Base-by-base conservation (phyloP, 2,329 filamentous ascomycete genomes). In the Verticillium nonalfalfae region DNA sequence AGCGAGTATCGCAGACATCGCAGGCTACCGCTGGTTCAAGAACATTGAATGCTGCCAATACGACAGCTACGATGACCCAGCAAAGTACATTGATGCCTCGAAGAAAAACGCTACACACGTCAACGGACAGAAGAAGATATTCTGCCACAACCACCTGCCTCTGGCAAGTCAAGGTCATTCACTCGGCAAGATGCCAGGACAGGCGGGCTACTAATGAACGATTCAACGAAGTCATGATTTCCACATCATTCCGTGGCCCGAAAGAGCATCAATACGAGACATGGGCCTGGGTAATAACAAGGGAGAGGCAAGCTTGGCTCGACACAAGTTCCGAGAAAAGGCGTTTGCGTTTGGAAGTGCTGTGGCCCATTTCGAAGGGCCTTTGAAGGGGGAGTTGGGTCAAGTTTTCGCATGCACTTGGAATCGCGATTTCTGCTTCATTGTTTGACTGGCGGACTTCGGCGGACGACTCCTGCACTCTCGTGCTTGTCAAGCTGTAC, bases 1-100 rank as follows among this genome's bases (percentile, higher is more conserved):
- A 52, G 86, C 89, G 66, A 84, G 81, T 34, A 90, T 95, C 58
- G 75, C 81, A 7, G 85, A 91, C 1, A 86, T 91, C 1, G 76
- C 92, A 60, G 85, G 82, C 64, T 85, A 90, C 68, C 80, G 87
- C n/a, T 92, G 87, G 82, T 78, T 95, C 68, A 89, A 85, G 76
- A 84, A 81, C 59, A 84, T 93, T 50, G 90, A 93, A 68, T 95
- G 91, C 75, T 96, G 91, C 72, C 88, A 91, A 68, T 75, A 86
- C 4, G 90, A 93, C 67, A 83, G 79, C 63, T 89, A 87, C 70
- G 87, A 88, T 36, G 87, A 90, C 63, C 82, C 83, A 6, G 75
- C 79, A n/a, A 78, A 79, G 57, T 73, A 78, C 31, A 88, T 90
- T 62, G 87, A 90, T 67, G 84, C 83, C 0, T 83, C 82, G 65